Conservation (phyloP, 192 early-diverging fungal genomes). For the Umbelopsis sp. region DNA sequence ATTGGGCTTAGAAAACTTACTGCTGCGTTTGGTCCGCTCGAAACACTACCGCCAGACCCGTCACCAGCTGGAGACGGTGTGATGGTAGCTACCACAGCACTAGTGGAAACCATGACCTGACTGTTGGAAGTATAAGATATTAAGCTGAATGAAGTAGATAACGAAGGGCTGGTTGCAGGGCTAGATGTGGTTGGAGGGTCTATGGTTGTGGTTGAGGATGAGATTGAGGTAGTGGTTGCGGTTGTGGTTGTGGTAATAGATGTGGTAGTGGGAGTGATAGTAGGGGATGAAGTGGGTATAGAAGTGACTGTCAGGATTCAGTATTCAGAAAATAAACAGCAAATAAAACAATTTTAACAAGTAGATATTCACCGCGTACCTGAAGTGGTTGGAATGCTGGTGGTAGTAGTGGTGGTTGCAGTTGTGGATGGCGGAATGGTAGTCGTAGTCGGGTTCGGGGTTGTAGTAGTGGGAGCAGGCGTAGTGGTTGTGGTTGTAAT, state of each 20-base stretch:
- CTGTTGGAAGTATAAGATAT: neutral
- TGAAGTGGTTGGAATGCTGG: slow-evolving; percentile 6
- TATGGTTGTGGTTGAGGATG: neutral
- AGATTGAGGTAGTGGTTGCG: neutral
- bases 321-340: neutral
- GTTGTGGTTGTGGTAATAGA: neutral
- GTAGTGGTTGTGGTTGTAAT: neutral
- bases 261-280: neutral
- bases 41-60: neutral
- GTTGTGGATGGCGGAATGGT: neutral
- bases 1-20: no score
- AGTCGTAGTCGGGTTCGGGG: no score
- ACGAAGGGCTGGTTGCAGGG: neutral
- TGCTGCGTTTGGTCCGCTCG: slow-evolving; percentile 2
- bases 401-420: neutral
- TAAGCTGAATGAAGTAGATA: neutral
- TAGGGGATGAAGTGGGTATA: neutral
- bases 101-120: neutral
- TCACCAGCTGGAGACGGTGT: neutral
- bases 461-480: neutral
- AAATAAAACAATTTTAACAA: neutral
- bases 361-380: neutral
- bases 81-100: neutral
- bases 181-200: neutral
- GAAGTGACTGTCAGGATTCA: slow-evolving; percentile 11